phyloP scores from a whole-genome alignment of 108 stramenopile species.

The Epithemia pelagica region DNA sequence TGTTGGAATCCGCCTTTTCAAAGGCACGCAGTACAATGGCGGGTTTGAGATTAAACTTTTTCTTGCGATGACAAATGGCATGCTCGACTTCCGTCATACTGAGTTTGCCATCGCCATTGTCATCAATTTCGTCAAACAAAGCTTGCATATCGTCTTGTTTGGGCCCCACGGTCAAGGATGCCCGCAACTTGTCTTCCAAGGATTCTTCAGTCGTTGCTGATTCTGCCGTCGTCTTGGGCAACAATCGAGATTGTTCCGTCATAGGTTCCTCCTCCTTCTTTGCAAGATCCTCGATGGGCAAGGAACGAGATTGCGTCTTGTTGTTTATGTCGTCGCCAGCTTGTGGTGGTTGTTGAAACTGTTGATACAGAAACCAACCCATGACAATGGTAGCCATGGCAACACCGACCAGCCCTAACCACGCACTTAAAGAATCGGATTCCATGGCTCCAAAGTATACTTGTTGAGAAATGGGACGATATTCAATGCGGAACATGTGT shows the following conservation, averaged over 20 bases:
- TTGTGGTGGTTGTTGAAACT: not conserved
- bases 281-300: not conserved
- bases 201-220: not conserved
- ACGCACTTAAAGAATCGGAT: not conserved
- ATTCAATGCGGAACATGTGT: not conserved
- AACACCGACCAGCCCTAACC: not conserved
- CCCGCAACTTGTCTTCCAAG: not conserved
- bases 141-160: conserved; percentile 1
- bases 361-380: not conserved
- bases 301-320: not conserved
- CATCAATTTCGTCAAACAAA: conserved; percentile 10
- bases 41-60: conserved; percentile 18
- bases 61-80: not conserved
- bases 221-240: not conserved
- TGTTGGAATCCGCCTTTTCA: conserved; percentile 8
- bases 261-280: no score
- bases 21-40: conserved; percentile 22
- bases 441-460: not conserved
- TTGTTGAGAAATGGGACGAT: not conserved
- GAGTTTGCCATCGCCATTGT: conserved; percentile 14
- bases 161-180: not conserved
- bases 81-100: conserved; percentile 16
- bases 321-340: not conserved
- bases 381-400: not conserved
- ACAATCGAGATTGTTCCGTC: no score